Base-by-base conservation (phyloP, 192 early-diverging fungal genomes). In the Cetraspora pellucida region DNA sequence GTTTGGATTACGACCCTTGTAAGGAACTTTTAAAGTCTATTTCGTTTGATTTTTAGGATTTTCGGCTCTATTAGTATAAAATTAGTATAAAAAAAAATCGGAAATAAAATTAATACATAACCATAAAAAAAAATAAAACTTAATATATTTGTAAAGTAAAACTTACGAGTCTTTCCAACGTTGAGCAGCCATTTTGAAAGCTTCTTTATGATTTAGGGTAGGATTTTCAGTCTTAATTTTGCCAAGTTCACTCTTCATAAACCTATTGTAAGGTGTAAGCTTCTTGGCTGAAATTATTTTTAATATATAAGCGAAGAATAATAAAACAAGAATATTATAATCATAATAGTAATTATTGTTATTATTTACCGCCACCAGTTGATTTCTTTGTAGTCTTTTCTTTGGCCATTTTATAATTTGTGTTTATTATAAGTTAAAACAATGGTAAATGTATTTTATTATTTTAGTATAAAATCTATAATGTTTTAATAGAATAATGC, bases 181-280 rank as follows among this genome's bases (percentile, higher is more conserved):
- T 76, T 69, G 50, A 21, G 90, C 90, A 46, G 86, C 90, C 79
- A 81, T 79, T 81, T 87, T 89, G 85, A 91, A 91, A 63, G 90
- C 89, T 10, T 87, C 87, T 88, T 88, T 90, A 86, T 91, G 90
- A 66, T 74, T 55, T 47, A 90, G 74, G 57, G 66, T 61, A 23
- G 90, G 89, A 80, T 88, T 83, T 76, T 82, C 77, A 30, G 77
- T 74, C 86, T 91, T 91, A 88, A 88, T 85, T 81, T 88, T 88
- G 77, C 83, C 77, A n/a, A 91, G 82, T 84, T 90, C 85, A 16
- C 76, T 67, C 84, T 91, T 91, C 88, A 91, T 90, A 81, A 81
- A 91, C 80, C 82, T 83, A 85, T 91, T 90, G 82, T 91, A 91
- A 64, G 87, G 82, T 45, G 88, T 85, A 58, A 86, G 72, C 43